Percentiles rank a stretch among this genome's conserved stretches.
Conservation (phyloP, 164 flowering plant species). For the Chloranthus sessilifolius region DNA sequence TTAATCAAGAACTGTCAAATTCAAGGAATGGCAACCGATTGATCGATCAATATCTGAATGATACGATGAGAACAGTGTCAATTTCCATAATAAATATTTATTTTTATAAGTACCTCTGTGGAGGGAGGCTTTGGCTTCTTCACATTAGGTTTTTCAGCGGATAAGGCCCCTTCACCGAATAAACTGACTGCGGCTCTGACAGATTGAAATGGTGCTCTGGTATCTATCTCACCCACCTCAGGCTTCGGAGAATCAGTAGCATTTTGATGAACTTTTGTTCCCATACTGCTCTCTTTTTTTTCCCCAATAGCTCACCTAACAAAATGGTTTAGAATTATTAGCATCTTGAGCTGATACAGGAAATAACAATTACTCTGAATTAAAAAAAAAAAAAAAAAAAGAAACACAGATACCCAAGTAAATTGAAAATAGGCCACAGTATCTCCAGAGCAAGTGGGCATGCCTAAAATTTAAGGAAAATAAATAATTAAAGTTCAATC, state of each 20-base stretch:
- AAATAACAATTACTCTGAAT: too few species aligned
- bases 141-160: constrained; percentile 56
- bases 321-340: not conserved
- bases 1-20: too few species aligned
- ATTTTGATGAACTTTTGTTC: constrained; percentile 35
- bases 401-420: too few species aligned
- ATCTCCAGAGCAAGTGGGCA: too few species aligned
- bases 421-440: too few species aligned
- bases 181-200: constrained; percentile 92
- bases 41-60: too few species aligned
- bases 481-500: too few species aligned
- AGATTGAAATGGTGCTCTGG: constrained; percentile 96
- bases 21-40: too few species aligned
- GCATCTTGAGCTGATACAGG: not conserved
- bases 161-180: constrained; percentile 80
- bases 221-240: constrained; percentile 91
- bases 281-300: constrained; percentile 32
- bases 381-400: too few species aligned
- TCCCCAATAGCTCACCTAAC: constrained; percentile 10
- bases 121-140: constrained; percentile 61
- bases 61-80: too few species aligned
- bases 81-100: too few species aligned
- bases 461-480: too few species aligned
- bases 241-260: constrained; percentile 49
- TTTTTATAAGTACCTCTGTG: constrained; percentile 49